Conservation (phyloP, 2,329 filamentous ascomycete species). For the Biscogniauxia sp. region DNA sequence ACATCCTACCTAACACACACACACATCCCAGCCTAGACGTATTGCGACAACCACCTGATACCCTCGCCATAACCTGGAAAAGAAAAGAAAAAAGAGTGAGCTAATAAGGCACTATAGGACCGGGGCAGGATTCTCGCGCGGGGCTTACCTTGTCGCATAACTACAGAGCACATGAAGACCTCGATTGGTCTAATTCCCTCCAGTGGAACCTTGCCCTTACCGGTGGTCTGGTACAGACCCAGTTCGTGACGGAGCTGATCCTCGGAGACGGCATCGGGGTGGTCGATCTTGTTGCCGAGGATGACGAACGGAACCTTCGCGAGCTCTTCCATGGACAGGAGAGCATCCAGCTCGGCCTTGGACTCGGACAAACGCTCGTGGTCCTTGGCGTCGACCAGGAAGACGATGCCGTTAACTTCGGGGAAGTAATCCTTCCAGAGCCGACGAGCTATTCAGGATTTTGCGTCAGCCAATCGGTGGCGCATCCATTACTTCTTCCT, state of each 20-base stretch:
- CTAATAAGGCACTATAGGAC: constrained; percentile 14
- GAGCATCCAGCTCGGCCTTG: constrained; percentile 94
- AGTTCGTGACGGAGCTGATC: constrained; percentile 91
- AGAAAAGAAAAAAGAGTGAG: not conserved
- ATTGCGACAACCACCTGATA: constrained; percentile 90
- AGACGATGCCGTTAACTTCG: constrained; percentile 94
- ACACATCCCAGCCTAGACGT: constrained; percentile 59
- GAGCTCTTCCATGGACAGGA: constrained; percentile 95
- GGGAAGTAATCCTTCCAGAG: constrained; percentile 98
- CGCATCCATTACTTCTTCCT: not conserved
- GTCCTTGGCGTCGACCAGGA: constrained; percentile 97
- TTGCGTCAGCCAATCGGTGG: constrained; percentile 5
- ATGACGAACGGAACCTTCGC: constrained; percentile 94
- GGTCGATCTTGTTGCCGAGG: constrained; percentile 99
- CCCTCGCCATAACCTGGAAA: constrained; percentile 74
- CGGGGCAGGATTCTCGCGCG: not conserved
- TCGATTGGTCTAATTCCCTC: constrained; percentile 94
- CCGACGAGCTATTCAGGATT: constrained; percentile 65
- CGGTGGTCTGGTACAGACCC: constrained; percentile 92
- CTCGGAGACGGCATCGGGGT: constrained; percentile 92
- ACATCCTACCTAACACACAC: constrained; percentile 5
- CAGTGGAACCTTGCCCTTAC: constrained; percentile 89
- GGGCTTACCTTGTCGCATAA: constrained; percentile 84
- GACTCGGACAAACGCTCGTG: constrained; percentile 91
- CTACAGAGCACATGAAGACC: constrained; percentile 98